Conservation (phyloP, 495 filamentous ascomycete genomes). For the Collariella sp. region DNA sequence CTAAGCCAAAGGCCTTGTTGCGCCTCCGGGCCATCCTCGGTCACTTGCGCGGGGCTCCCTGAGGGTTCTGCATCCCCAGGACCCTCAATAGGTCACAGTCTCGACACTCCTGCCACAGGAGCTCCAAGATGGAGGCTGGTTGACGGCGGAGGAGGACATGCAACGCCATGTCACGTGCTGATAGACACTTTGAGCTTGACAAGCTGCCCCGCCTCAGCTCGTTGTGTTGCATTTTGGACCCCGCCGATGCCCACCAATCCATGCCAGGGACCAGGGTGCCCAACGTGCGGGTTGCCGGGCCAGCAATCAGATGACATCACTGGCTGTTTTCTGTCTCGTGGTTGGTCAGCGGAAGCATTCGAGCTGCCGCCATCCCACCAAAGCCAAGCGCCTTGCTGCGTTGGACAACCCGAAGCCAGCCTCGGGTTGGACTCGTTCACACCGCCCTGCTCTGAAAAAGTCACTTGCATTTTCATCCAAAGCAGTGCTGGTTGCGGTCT, state of each 20-base stretch:
- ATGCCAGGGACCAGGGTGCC: too few relatives aligned
- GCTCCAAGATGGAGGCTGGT: background rate
- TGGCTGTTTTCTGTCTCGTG: background rate
- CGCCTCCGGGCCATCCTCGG: conserved; percentile 28
- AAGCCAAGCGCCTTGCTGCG: conserved; percentile 1
- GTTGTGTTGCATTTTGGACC: conserved; percentile 13
- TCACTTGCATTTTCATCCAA: background rate
- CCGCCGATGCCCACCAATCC: conserved; percentile 11
- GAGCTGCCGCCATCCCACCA: background rate
- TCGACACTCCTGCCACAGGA: background rate
- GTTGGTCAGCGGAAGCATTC: conserved; percentile 9
- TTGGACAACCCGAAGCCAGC: background rate
- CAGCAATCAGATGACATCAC: conserved; percentile 24
- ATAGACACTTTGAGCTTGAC: background rate
- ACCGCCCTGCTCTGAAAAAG: background rate
- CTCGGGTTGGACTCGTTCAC: background rate
- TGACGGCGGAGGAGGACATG: background rate
- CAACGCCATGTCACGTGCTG: background rate
- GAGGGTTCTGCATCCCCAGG: background rate
- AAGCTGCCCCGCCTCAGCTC: background rate
- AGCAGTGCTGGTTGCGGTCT: background rate
- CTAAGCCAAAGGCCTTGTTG: conserved; percentile 22
- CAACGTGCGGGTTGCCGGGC: conserved; percentile 14
- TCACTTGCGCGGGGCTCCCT: conserved; percentile 18
- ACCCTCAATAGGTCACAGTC: background rate